These are phyloP conservation scores for Lodderomyces beijingensis DNA, from an alignment of 1,139 yeast genomes.

Conservation along the genomic window DNA sequence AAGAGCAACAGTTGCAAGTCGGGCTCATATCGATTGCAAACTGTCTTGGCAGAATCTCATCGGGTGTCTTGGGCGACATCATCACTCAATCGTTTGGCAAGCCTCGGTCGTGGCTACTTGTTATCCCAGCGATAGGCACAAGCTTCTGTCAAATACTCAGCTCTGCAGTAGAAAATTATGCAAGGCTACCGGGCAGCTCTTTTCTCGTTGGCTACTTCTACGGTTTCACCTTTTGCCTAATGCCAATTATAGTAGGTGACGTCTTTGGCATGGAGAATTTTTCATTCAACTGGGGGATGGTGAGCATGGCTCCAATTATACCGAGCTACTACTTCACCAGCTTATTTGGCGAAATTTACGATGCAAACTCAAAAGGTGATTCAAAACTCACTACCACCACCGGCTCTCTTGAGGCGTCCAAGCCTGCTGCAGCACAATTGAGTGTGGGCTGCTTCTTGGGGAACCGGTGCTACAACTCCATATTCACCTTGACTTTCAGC, in stretches of 20 bases:
- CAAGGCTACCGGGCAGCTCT: slow-evolving; percentile 35
- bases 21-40: slow-evolving; percentile 52
- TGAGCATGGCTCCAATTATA: slow-evolving; percentile 49
- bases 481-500: slow-evolving; percentile 33
- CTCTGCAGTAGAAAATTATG: slow-evolving; percentile 21
- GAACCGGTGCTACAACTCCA: slow-evolving; percentile 38
- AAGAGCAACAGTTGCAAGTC: slow-evolving; percentile 54
- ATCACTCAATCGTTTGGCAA: slow-evolving; percentile 38
- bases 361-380: slow-evolving; percentile 27
- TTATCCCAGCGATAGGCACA: slow-evolving; percentile 43
- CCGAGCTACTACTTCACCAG: slow-evolving; percentile 50
- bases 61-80: slow-evolving; percentile 53
- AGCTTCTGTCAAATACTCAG: slow-evolving; percentile 42
- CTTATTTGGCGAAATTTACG: slow-evolving; percentile 51
- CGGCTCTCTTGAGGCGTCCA: neutral
- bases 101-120: slow-evolving; percentile 44
- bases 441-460: slow-evolving; percentile 31
- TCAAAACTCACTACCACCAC: neutral
- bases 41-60: slow-evolving; percentile 47
- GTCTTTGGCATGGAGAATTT: slow-evolving; percentile 52
- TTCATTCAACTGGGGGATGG: slow-evolving; percentile 56
- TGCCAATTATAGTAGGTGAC: slow-evolving; percentile 58
- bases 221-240: slow-evolving; percentile 54
- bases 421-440: neutral
- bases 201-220: slow-evolving; percentile 50